Evolutionary conservation across 306 rosid species (phyloP), one percentile per base, ranked within the genome.

Genomic region (Fagus crenata): DNA sequence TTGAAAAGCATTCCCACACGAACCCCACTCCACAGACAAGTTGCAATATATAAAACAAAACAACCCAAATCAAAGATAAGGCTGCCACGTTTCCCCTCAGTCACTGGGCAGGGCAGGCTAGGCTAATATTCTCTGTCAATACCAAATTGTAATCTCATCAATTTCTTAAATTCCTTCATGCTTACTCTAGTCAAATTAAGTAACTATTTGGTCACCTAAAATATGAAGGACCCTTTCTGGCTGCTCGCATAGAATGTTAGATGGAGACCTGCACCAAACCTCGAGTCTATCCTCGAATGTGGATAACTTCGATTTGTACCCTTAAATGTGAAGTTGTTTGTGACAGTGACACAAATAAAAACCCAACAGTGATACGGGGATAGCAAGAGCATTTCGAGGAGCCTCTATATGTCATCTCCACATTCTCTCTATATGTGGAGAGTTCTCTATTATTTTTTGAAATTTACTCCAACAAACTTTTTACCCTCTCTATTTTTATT

Each of bases 201-300:
- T 54, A 77, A n/a, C 71, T 6, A 15, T 39, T 36, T 15, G 72
- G 58, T 53, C 72, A 64, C 69, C 41, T 39, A 40, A 78, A 63
- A 71, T n/a, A 75, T 70, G 73, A 78, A 73, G 72, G 67, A 59
- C 18, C 3, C 67, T 13, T 31, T 61, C 56, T 22, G 28, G 28
- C 28, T 40, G 55, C 35, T 84, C 59, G 61, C 82, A 69, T 60
- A 75, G 72, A 83, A 37, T 71, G 80, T 76, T 69, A 75, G 81
- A 60, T 81, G 63, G 69, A 83, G 75, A 78, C 78, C 72, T 69
- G 12, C 82, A 69, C 83, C 88, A 86, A 84, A 84, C 74, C 41
- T 32, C 17, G 63, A 80, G 84, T 61, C 85, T 83, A 87, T 87
- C 89, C 65, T 63, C 75, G 51, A 64, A 77, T 74, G 41, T 4